These are phyloP conservation scores for Geosmithia morbida DNA, from an alignment of 2,329 filamentous ascomycete genomes.

Conservation along the genomic window DNA sequence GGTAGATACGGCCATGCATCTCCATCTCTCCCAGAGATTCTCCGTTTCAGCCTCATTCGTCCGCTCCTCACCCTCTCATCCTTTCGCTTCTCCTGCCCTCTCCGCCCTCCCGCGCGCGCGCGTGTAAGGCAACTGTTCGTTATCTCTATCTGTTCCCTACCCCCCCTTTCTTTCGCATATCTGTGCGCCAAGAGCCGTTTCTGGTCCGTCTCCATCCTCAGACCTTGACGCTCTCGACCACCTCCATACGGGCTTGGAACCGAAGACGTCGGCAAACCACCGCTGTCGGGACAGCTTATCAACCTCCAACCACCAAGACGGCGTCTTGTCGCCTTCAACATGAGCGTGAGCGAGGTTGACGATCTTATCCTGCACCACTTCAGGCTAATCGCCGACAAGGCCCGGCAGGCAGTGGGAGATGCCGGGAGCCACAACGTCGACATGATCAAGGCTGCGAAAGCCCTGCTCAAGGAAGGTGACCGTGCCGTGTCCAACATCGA, in stretches of 20 bases:
- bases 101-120: background rate
- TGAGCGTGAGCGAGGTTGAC: slow-evolving; percentile 27
- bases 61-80: background rate
- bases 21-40: background rate
- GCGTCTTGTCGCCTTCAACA: slow-evolving; percentile 6
- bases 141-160: background rate
- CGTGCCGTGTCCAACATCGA: slow-evolving; percentile 34
- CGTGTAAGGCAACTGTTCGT: background rate
- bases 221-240: no score
- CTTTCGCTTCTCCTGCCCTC: background rate
- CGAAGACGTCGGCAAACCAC: no score
- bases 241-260: no score
- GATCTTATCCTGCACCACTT: slow-evolving; percentile 35
- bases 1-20: no score
- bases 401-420: slow-evolving; percentile 29
- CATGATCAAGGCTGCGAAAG: slow-evolving; percentile 36
- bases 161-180: background rate
- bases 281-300: no score
- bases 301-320: no score
- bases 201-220: no score
- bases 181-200: no score
- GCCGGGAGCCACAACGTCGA: slow-evolving; percentile 21
- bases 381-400: slow-evolving; percentile 37
- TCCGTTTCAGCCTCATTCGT: background rate
- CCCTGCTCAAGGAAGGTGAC: slow-evolving; percentile 31